A percentile compares a stretch with the other conserved stretches of the same genome.
These are phyloP conservation scores for Zygosaccharomyces sapae DNA, from an alignment of 1,139 yeast species.

Conservation along the genomic window DNA sequence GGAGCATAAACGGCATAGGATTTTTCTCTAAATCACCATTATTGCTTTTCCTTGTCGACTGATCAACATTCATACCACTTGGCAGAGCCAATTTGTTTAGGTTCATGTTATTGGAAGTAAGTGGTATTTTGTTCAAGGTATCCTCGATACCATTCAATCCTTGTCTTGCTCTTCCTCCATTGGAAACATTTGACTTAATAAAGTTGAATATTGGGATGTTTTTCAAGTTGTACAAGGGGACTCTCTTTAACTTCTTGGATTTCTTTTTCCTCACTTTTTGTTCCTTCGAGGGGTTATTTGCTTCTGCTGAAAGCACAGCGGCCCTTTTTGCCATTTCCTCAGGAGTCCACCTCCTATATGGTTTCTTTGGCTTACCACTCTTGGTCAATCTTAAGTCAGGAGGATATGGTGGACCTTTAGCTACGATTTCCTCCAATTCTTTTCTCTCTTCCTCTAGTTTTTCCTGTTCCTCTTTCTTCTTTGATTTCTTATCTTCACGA, in stretches of 20 bases:
- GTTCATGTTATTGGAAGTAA: constrained; percentile 11
- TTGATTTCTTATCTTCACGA: constrained; percentile 22
- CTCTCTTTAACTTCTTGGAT: constrained; percentile 21
- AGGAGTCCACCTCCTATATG: constrained; percentile 34
- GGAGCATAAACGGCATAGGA: constrained; percentile 2
- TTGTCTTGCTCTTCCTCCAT: constrained; percentile 4
- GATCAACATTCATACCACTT: constrained; percentile 10
- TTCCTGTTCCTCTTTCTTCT: constrained; percentile 23
- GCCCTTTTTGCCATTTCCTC: constrained; percentile 32
- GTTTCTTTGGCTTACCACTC: constrained; percentile 36
- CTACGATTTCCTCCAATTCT: constrained; percentile 33
- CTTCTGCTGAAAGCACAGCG: constrained; percentile 15
- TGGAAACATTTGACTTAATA: constrained; percentile 16
- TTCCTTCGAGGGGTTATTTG: constrained; percentile 16
- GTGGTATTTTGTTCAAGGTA: constrained; percentile 17
- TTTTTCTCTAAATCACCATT: constrained; percentile 6
- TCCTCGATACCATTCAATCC: constrained; percentile 22
- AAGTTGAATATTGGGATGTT: constrained; percentile 32
- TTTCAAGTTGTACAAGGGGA: constrained; percentile 27
- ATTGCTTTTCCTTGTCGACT: constrained; percentile 4
- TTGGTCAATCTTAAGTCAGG: constrained; percentile 33
- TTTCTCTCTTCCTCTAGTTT: constrained; percentile 25
- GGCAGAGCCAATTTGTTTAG: constrained; percentile 17
- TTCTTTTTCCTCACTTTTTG: constrained; percentile 24
- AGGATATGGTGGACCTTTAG: constrained; percentile 38